These are phyloP conservation scores for Torulaspora globosa DNA, from an alignment of 1,139 yeast species.

Conservation along the genomic window DNA sequence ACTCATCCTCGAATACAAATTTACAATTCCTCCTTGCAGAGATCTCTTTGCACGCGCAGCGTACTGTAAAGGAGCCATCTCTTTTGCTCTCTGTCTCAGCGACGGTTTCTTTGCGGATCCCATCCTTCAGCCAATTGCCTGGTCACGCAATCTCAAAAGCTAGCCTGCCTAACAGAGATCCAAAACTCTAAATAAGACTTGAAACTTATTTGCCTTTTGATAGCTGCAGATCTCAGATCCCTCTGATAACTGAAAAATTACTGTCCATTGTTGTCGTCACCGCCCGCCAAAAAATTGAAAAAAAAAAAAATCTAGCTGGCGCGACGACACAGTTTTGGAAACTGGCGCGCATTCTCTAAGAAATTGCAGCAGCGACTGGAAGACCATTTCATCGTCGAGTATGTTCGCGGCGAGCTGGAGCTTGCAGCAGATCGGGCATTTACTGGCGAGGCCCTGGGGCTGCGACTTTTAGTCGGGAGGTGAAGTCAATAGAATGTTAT, in stretches of 20 bases:
- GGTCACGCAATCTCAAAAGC: neutral
- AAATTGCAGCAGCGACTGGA: no score
- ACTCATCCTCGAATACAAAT: constrained; percentile 4
- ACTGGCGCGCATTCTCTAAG: neutral
- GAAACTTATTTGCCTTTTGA: neutral
- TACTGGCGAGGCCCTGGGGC: no score
- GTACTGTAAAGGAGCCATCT: neutral
- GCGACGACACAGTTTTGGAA: neutral
- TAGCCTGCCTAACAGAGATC: neutral
- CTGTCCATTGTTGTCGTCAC: neutral
- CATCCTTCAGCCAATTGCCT: neutral
- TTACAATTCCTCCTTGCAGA: constrained; percentile 1
- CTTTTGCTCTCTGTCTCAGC: constrained; percentile 4
- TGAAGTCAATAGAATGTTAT: no score
- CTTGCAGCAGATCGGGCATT: no score
- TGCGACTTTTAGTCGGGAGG: no score
- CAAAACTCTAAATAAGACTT: neutral
- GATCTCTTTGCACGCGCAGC: neutral
- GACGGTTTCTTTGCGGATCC: constrained; percentile 3
- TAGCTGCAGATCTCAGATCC: neutral
- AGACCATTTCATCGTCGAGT: no score
- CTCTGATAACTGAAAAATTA: neutral
- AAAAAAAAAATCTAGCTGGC: neutral
- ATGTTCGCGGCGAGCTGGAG: no score
- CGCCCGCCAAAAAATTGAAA: neutral